A percentile compares a stretch with the other conserved stretches of the same genome.
These are phyloP conservation scores for Suillus discolor DNA, from an alignment of 768 basidiomycete species.

Conservation along the genomic window DNA sequence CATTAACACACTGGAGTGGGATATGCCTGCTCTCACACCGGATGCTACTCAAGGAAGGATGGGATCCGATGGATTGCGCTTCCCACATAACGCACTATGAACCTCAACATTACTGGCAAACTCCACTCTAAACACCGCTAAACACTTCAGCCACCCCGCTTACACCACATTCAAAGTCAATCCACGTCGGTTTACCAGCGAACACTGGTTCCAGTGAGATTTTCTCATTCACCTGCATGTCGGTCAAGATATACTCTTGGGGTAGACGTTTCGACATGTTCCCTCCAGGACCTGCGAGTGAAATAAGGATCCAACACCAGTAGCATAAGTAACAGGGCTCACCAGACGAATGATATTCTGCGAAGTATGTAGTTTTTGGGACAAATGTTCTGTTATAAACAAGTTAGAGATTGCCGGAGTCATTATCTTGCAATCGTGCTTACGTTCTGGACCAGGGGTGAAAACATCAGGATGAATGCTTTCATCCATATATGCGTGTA, in stretches of 20 bases:
- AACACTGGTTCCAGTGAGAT: constrained; percentile 55
- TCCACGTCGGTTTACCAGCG: constrained; percentile 51
- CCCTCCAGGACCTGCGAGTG: constrained; percentile 49
- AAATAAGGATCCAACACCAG: background rate
- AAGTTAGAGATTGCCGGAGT: background rate
- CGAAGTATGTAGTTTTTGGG: constrained; percentile 57
- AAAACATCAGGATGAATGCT: constrained; percentile 54
- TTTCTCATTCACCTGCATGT: constrained; percentile 35
- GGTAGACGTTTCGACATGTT: constrained; percentile 46
- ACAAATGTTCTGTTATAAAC: constrained; percentile 44
- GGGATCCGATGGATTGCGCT: no score
- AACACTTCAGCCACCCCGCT: no score
- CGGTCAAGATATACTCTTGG: constrained; percentile 48
- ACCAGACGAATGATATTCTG: constrained; percentile 57
- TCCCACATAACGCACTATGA: no score
- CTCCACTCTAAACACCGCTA: no score
- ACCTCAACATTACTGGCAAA: no score
- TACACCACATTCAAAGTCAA: constrained; percentile 53
- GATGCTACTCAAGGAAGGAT: no score
- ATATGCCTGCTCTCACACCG: no score
- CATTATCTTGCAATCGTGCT: background rate
- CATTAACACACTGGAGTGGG: no score
- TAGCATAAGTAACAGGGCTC: constrained; percentile 8
- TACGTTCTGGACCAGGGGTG: constrained; percentile 41
- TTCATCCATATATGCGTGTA: constrained; percentile 60